phyloP scores from a whole-genome alignment of 345 rosid species.

The Corchorus capsularis region DNA sequence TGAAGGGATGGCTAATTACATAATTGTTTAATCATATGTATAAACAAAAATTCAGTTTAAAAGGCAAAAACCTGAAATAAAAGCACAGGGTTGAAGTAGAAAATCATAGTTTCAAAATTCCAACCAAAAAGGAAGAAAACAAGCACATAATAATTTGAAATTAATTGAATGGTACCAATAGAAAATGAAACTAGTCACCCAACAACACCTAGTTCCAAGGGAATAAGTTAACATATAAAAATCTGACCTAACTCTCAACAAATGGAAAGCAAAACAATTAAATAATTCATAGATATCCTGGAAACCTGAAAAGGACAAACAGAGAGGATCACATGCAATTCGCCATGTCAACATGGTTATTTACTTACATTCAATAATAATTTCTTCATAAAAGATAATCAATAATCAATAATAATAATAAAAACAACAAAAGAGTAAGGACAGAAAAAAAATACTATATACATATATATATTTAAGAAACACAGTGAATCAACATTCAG shows the following conservation, averaged over 20 bases:
- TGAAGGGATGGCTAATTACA: too few species aligned
- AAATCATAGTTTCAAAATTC: background rate
- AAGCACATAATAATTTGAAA: background rate
- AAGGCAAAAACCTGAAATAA: background rate
- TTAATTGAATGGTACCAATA: slow-evolving; percentile 4
- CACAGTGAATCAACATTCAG: background rate
- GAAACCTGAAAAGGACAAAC: slow-evolving; percentile 19
- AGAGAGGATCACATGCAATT: slow-evolving; percentile 14
- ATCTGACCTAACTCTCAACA: slow-evolving; percentile 32
- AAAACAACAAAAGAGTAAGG: too few species aligned
- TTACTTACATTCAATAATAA: background rate
- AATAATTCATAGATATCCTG: background rate
- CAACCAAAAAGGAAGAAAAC: slow-evolving; percentile 22
- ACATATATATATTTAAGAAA: background rate
- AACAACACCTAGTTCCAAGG: slow-evolving; percentile 26
- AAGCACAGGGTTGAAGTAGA: background rate
- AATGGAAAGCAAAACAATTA: slow-evolving; percentile 12
- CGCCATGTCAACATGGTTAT: background rate
- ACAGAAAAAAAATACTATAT: background rate
- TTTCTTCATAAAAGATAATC: too few species aligned
- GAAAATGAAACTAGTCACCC: slow-evolving; percentile 31
- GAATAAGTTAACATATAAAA: slow-evolving; percentile 24
- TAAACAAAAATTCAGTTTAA: background rate
- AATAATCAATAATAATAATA: too few species aligned
- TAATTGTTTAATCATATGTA: background rate